These are phyloP conservation scores for Pythium aphanidermatum DNA, from an alignment of 352 stramenopile genomes.

Conservation along the genomic window DNA sequence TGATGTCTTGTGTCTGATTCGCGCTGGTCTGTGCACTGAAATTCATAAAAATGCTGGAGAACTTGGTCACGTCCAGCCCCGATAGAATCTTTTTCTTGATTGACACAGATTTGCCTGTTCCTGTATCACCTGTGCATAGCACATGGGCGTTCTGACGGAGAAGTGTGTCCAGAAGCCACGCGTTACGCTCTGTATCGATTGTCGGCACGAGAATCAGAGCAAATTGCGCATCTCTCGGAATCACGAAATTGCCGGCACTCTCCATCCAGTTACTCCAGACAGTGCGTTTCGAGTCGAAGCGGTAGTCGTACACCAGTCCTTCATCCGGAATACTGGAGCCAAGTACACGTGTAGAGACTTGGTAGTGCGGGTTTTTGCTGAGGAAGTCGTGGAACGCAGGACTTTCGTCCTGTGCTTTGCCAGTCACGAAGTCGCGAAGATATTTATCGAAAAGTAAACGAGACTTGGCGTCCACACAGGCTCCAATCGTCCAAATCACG, in stretches of 20 bases:
- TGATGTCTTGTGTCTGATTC: slow-evolving; percentile 93
- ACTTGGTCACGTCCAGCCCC: slow-evolving; percentile 61
- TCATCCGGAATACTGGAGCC: slow-evolving; percentile 39
- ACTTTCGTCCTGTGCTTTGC: slow-evolving; percentile 24
- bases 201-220: slow-evolving; percentile 90
- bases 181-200: slow-evolving; percentile 90
- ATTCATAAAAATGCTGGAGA: slow-evolving; percentile 89
- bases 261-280: slow-evolving; percentile 84
- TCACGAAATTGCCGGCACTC: slow-evolving; percentile 33
- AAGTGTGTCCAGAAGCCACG: slow-evolving; percentile 88
- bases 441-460: slow-evolving; percentile 81
- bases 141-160: slow-evolving; percentile 87
- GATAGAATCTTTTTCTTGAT: slow-evolving; percentile 91
- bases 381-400: slow-evolving; percentile 75
- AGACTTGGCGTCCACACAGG: slow-evolving; percentile 85
- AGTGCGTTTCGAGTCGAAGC: slow-evolving; percentile 82
- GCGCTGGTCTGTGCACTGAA: slow-evolving; percentile 92
- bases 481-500: slow-evolving; percentile 89
- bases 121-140: slow-evolving; percentile 89
- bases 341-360: slow-evolving; percentile 32
- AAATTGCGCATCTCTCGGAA: slow-evolving; percentile 73
- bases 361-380: slow-evolving; percentile 78
- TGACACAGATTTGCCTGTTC: slow-evolving; percentile 92
- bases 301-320: slow-evolving; percentile 88
- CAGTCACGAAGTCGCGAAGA: slow-evolving; percentile 62